Base-by-base conservation (phyloP, 768 basidiomycete species). In the Pleurotus ostreatus region DNA sequence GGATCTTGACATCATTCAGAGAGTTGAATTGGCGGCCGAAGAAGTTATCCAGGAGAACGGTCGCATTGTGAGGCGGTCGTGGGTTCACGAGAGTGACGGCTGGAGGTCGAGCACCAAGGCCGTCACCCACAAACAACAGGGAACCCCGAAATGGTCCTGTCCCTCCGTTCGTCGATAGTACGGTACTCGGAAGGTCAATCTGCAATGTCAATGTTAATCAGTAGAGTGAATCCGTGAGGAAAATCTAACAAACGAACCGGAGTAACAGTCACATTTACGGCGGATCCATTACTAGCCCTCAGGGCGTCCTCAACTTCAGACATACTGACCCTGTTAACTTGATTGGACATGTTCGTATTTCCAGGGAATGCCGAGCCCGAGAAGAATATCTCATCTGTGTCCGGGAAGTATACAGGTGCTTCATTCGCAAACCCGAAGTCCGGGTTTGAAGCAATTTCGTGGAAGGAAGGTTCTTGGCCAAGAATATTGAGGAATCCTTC, bases 11-110 rank as follows among this genome's bases (percentile, higher is more conserved):
- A 60, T 94, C 90, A 65, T 91, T 89, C 49, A 92, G 66, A 1
- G 89, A 89, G 69, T 88, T 91, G 71, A 91, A 92, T 60, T 90
- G 88, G 2, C 87, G 74, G 1, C 89, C 89, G 62, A 81, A 87
- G 69, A 78, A 89, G 71, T 91, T 92, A 69, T 92, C 87, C 57
- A 92, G 68, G 11, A 92, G 68, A 25, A 88, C 78, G 0, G 86
- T 89, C 2, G 78, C 71, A 55, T 90, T 87, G 68, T 84, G 76
- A 0, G 89, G 89, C 5, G 79, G 65, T 3, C 62, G 63, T 0
- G 88, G 86, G 64, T 89, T 82, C 48, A 89, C 82, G 26, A 86
- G 77, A 0, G 77, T 82, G 22, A 90, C 63, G 2, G 81, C 81
- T 16, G 88, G 81, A 5, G 88, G 84, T 2, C 77, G 70, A 22